Evolutionary conservation across 345 rosid species (phyloP), one percentile per base, ranked within the genome.

Genomic region (Euclidium syriacum): DNA sequence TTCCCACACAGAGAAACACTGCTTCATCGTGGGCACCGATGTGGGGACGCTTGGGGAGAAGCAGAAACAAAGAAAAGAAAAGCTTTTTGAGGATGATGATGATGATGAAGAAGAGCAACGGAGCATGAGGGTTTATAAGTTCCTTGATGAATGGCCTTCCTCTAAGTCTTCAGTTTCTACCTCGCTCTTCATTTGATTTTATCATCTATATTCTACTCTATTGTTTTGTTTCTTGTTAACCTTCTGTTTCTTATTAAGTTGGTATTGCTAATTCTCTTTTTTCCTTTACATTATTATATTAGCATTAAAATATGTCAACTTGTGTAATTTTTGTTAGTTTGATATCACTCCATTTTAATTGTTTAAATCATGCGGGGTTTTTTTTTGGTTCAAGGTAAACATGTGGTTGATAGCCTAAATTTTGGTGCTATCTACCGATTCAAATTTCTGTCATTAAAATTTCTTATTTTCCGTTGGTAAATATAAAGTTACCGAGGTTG

Each of bases 141-240:
- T 94, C 80, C 84, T 94, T 52, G 99, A 94, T 51, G 99, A 90
- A 67, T 82, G 83, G 83, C 95, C 99, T 44, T 70, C 74, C 62
- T 62, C 60, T 18, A 51, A 51, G 8, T 59, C 73, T n/a, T 35
- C 73, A 6, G 73, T 53, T 44, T 44, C 63, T 39, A 53, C 74
- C 3, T 62, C 63, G 7, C 58, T 70, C 35, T 62, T 53, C 10
- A 62, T 53, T 14, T 70, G 68, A 68, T 11, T n/a, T 36, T 3
- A 11, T 68, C 17, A 34, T 44, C 55, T 49, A n/a, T n/a, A n/a
- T n/a, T n/a, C n/a, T n/a, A n/a, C n/a, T n/a, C n/a, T n/a, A n/a
- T n/a, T 49, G 2, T 3, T 41, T 9, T 18, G 4, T 24, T 40
- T 26, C 15, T 29, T 20, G 12, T 25, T 1, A 53, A 39, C 3